These are phyloP conservation scores for Hylodesmum podocarpum DNA, from an alignment of 306 rosid genomes.

Conservation along the genomic window DNA sequence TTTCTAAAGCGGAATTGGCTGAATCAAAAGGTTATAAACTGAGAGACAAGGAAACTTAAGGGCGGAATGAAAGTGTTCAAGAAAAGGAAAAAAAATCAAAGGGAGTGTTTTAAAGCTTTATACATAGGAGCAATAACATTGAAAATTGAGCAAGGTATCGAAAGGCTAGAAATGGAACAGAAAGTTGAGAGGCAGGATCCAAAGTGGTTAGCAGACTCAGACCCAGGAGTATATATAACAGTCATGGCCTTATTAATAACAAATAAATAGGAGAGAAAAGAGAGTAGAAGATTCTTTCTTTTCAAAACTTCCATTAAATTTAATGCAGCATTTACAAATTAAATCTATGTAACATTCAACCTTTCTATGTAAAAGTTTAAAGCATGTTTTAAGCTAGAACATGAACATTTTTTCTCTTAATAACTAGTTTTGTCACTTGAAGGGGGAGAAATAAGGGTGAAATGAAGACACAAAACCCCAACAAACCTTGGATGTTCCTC, in stretches of 20 bases:
- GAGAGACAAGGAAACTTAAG: not conserved
- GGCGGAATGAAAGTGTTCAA: not conserved
- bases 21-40: not conserved
- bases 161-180: not conserved
- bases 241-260: not conserved
- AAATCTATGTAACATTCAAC: not conserved
- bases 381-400: conserved; percentile 3
- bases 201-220: too few species aligned
- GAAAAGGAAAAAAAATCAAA: not conserved
- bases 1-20: not conserved
- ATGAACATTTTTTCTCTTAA: not conserved
- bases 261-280: not conserved
- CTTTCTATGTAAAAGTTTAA: not conserved
- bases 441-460: not conserved
- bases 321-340: conserved; percentile 2
- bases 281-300: not conserved
- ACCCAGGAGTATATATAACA: too few species aligned
- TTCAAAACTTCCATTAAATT: not conserved
- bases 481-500: conserved; percentile 92
- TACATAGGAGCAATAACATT: not conserved
- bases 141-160: not conserved
- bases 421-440: not conserved
- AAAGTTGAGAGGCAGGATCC: not conserved
- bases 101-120: not conserved
- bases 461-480: not conserved